Conservation (phyloP, 768 basidiomycete species). For the Xerocomellus chrysenteron region DNA sequence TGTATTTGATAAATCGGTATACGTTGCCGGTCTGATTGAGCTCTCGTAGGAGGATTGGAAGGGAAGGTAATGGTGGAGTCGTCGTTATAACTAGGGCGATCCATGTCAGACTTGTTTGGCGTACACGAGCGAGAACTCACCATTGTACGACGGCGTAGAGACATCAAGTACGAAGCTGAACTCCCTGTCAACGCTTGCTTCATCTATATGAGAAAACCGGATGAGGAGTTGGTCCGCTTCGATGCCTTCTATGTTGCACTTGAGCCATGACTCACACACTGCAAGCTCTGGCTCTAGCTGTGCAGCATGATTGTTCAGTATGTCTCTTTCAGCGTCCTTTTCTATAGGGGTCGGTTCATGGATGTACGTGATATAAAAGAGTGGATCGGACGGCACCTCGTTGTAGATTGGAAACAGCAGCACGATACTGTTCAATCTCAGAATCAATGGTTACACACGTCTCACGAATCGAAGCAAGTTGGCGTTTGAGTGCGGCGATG, state of each 20-base stretch:
- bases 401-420: conserved; percentile 56
- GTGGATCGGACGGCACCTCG: conserved; percentile 48
- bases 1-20: conserved; percentile 65
- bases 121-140: conserved; percentile 38
- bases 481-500: conserved; percentile 59
- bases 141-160: conserved; percentile 58
- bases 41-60: conserved; percentile 66
- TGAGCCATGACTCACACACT: conserved; percentile 54
- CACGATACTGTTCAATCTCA: conserved; percentile 74
- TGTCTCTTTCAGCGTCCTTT: conserved; percentile 61
- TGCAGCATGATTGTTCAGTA: conserved; percentile 53
- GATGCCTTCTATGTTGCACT: conserved; percentile 76
- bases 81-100: conserved; percentile 67
- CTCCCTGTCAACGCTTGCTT: conserved; percentile 54
- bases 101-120: neutral
- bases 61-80: conserved; percentile 63
- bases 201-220: conserved; percentile 68
- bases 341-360: conserved; percentile 41
- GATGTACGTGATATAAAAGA: neutral
- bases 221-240: conserved; percentile 70
- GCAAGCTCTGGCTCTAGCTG: conserved; percentile 54
- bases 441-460: conserved; percentile 55
- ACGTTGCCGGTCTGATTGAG: conserved; percentile 73
- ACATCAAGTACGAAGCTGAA: conserved; percentile 79
- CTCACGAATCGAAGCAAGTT: conserved; percentile 63